phyloP scores from a whole-genome alignment of 768 basidiomycete species.

The Tricholoma furcatifolium region DNA sequence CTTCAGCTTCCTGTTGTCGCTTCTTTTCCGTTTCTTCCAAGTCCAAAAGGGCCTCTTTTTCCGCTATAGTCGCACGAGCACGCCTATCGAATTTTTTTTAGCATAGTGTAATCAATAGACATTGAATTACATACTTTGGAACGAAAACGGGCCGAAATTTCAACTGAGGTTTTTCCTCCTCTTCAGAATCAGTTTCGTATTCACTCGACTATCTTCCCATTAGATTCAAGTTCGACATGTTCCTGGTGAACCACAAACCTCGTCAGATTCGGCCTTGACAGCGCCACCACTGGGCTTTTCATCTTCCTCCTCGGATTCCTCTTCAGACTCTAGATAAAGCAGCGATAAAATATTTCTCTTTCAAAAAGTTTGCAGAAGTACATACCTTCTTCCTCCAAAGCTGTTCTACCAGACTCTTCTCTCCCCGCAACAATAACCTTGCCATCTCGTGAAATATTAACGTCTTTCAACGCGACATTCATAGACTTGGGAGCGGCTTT shows the following conservation, averaged over 20 bases:
- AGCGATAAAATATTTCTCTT: conserved; percentile 9
- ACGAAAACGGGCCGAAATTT: conserved; percentile 93
- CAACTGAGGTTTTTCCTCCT: conserved; percentile 72
- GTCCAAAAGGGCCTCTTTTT: conserved; percentile 68
- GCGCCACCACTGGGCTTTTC: conserved; percentile 15
- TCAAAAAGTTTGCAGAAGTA: conserved; percentile 14
- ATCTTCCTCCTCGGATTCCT: conserved; percentile 44
- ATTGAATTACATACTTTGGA: conserved; percentile 67
- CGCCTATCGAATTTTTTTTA: conserved; percentile 45
- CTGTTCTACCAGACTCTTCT: conserved; percentile 77
- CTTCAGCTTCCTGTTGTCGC: conserved; percentile 75
- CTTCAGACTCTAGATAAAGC: conserved; percentile 42
- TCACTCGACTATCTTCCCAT: conserved; percentile 70
- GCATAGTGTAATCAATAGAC: background rate
- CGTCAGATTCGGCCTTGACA: conserved; percentile 34
- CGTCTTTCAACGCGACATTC: conserved; percentile 75
- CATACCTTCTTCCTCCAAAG: conserved; percentile 48
- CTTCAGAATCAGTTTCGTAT: conserved; percentile 77
- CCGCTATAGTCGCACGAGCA: conserved; percentile 69
- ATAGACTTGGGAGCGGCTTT: conserved; percentile 49
- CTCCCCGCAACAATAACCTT: conserved; percentile 78
- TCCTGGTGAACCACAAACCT: conserved; percentile 34
- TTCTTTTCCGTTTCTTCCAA: conserved; percentile 70
- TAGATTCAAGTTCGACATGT: conserved; percentile 11
- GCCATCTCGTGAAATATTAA: conserved; percentile 77